Percentiles rank a stretch among this genome's conserved stretches.
These are phyloP conservation scores for Pyrenochaeta sp. DNA, from an alignment of 2,329 filamentous ascomycete genomes.

Conservation along the genomic window DNA sequence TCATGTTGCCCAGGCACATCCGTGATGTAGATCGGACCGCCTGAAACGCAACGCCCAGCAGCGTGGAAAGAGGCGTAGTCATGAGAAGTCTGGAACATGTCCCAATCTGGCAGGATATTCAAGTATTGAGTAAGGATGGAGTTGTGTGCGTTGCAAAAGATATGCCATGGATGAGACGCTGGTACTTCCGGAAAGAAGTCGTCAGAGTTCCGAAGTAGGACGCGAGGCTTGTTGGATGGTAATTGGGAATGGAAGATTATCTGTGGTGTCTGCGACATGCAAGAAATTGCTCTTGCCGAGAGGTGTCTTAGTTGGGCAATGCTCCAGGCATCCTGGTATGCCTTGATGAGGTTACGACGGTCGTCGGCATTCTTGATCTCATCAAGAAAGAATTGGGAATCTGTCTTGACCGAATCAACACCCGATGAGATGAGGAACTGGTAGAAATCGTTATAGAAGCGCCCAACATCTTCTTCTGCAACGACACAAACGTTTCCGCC, in stretches of 20 bases:
- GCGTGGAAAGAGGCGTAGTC: slow-evolving; percentile 84
- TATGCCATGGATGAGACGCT: slow-evolving; percentile 88
- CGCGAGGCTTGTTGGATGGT: slow-evolving; percentile 73
- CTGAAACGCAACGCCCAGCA: slow-evolving; percentile 86
- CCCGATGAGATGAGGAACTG: slow-evolving; percentile 75
- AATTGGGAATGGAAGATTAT: slow-evolving; percentile 86
- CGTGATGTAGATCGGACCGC: slow-evolving; percentile 93
- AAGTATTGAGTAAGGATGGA: slow-evolving; percentile 81
- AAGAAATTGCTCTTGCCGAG: slow-evolving; percentile 79
- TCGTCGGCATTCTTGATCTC: slow-evolving; percentile 71
- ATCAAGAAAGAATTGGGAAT: slow-evolving; percentile 90
- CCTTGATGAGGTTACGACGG: slow-evolving; percentile 73
- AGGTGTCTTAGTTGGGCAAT: slow-evolving; percentile 81
- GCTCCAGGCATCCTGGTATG: slow-evolving; percentile 88
- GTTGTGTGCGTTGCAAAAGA: slow-evolving; percentile 94
- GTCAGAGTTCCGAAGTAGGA: slow-evolving; percentile 84
- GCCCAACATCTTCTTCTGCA: slow-evolving; percentile 73
- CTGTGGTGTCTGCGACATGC: slow-evolving; percentile 92
- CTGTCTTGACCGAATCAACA: slow-evolving; percentile 89
- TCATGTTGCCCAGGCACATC: slow-evolving; percentile 87
- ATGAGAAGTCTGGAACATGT: slow-evolving; percentile 75
- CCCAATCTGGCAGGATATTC: slow-evolving; percentile 86
- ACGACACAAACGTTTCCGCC: slow-evolving; percentile 76
- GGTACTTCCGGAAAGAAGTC: slow-evolving; percentile 90
- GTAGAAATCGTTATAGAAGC: slow-evolving; percentile 93